phyloP scores from a whole-genome alignment of 192 early-diverging fungal genomes.

The Coemansia sp. region DNA sequence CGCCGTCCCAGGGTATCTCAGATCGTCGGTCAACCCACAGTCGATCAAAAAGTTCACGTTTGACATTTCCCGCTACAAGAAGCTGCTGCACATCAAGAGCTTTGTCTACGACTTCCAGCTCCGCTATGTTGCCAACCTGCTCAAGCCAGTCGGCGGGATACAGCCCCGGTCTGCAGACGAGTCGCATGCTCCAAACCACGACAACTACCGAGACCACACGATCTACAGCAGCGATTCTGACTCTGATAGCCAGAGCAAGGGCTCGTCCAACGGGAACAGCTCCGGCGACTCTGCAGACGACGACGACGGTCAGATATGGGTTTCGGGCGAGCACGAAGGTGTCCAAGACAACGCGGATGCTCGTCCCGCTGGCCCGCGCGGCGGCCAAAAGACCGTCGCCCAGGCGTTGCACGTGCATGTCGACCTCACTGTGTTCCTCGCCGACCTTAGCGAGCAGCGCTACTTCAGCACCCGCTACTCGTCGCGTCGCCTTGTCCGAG shows the following conservation, averaged over 20 bases:
- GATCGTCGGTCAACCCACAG: constrained; percentile 39
- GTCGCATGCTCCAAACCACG: background rate
- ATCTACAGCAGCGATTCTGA: constrained; percentile 48
- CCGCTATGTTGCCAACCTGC: constrained; percentile 42
- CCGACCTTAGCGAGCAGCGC: constrained; percentile 43
- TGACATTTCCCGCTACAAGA: constrained; percentile 55
- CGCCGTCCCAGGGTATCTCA: constrained; percentile 46
- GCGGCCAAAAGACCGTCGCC: constrained; percentile 25
- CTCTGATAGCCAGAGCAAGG: background rate
- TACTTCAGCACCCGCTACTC: constrained; percentile 58
- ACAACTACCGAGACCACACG: background rate
- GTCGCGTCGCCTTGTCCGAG: constrained; percentile 44
- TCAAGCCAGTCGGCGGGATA: constrained; percentile 21
- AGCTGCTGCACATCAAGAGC: constrained; percentile 55
- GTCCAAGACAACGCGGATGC: background rate
- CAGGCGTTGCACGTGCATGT: constrained; percentile 49
- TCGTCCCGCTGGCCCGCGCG: background rate
- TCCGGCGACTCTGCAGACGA: constrained; percentile 21
- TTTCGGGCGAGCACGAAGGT: background rate
- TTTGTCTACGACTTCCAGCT: constrained; percentile 60
- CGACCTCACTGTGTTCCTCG: constrained; percentile 42
- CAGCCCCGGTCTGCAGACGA: background rate
- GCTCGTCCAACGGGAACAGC: constrained; percentile 15
- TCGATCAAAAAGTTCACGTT: constrained; percentile 54
- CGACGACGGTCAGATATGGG: background rate